Evolutionary conservation across 768 basidiomycete genomes (phyloP), one percentile per base, ranked within the genome.

Genomic region (Xerocomellus amylosporus): DNA sequence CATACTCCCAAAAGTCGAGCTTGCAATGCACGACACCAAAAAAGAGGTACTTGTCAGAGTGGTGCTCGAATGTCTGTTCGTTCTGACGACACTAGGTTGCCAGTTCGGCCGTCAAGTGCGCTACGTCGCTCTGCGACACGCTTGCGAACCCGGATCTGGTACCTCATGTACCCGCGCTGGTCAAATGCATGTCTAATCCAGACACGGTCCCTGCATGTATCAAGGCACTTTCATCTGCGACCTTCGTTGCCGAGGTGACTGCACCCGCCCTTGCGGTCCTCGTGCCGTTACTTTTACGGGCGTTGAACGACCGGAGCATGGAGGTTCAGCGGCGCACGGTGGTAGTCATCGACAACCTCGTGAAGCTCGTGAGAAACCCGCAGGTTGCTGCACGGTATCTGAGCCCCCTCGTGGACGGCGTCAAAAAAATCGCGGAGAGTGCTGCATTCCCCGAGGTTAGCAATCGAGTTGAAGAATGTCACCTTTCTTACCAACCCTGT

Each of bases 11-110:
- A 87, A 84, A 64, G 85, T 98, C 13, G 93, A 95, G 68, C 75
- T 75, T 34, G 86, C 93, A 6, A 94, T 98, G 94, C 92, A 96
- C 64, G 96, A 98, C 73, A 98, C 96, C 54, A 98, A 98, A 72
- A 73, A 82, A 63, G 96, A 98, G 82, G 94, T 93, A 56, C 26
- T 26, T 19, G 34, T 51, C 39, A 30, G 41, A 62, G 79, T 41
- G 12, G 36, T 33, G 22, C 14, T 43, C 20, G 20, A 30, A n/a
- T 2, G 12, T 39, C 38, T n/a, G 39, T 15, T n/a, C 17, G 48
- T 26, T 49, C 56, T 64, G 40, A 69, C 42, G 42, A 46, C 24
- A 8, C 19, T 53, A 93, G 93, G 93, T 98, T 31, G 87, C 93
- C 13, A 77, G 78, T 50, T 87, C 90, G 31, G 95, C 95, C 34